phyloP scores from a whole-genome alignment of 257 asterid genomes.

The Osmanthus fragrans region DNA sequence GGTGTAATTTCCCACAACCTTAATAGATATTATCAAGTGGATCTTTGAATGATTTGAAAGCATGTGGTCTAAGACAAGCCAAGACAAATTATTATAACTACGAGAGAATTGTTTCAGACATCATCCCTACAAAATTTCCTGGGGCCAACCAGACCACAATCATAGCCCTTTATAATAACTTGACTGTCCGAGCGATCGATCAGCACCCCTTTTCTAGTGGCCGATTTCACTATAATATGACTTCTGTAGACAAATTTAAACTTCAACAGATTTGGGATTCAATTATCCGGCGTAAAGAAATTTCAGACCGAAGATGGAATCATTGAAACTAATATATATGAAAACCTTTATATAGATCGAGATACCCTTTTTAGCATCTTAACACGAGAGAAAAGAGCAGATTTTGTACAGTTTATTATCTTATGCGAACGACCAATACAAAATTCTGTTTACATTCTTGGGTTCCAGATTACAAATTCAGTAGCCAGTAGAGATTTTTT shows the following conservation, averaged over 20 bases:
- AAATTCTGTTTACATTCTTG: constrained; percentile 45
- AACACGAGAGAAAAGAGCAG: constrained; percentile 31
- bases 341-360: constrained; percentile 18
- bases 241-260: not conserved
- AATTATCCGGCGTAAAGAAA: not conserved
- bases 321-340: not conserved
- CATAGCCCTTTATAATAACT: constrained; percentile 1
- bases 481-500: constrained; percentile 8
- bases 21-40: constrained; percentile 27
- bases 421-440: constrained; percentile 38
- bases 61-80: constrained; percentile 54
- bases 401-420: constrained; percentile 51
- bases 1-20: not conserved
- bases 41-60: constrained; percentile 57
- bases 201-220: too few species aligned
- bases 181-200: too few species aligned
- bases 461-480: constrained; percentile 11
- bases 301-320: not conserved
- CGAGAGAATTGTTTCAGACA: constrained; percentile 51
- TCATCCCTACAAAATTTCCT: constrained; percentile 46
- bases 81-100: constrained; percentile 52
- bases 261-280: not conserved
- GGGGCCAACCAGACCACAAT: constrained; percentile 28
- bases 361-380: constrained; percentile 25
- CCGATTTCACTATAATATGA: too few species aligned